Percentiles rank a stretch among this genome's conserved stretches.
These are phyloP conservation scores for Collybiopsis confluens DNA, from an alignment of 768 basidiomycete genomes.

Conservation along the genomic window DNA sequence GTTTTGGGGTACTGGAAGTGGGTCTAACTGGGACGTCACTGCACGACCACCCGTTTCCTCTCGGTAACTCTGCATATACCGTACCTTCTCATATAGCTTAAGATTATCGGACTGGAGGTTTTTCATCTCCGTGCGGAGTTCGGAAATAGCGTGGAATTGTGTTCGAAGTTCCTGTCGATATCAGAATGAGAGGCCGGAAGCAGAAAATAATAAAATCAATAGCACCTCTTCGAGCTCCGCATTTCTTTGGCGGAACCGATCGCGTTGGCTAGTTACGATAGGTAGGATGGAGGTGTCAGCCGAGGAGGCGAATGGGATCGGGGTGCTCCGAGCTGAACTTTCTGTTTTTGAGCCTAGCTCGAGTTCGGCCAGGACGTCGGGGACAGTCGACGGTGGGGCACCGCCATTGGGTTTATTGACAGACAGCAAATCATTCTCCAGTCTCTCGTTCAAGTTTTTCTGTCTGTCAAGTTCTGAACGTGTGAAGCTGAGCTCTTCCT, in stretches of 20 bases:
- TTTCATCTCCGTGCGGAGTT: constrained; percentile 90
- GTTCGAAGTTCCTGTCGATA: constrained; percentile 78
- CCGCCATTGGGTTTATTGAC: constrained; percentile 53
- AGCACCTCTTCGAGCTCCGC: constrained; percentile 91
- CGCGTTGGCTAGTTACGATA: constrained; percentile 95
- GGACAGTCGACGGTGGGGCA: constrained; percentile 23
- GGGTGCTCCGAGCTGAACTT: constrained; percentile 44
- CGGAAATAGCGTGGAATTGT: constrained; percentile 92
- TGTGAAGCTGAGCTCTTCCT: constrained; percentile 54
- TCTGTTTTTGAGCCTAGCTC: constrained; percentile 58
- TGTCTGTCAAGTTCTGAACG: constrained; percentile 74
- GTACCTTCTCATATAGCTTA: constrained; percentile 97
- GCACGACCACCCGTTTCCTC: constrained; percentile 61
- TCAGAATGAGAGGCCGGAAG: background rate
- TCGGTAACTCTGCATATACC: constrained; percentile 96
- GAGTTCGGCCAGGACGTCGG: constrained; percentile 67
- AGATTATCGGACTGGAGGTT: constrained; percentile 92
- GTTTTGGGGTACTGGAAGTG: constrained; percentile 47
- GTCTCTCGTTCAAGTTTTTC: constrained; percentile 75
- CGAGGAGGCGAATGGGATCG: constrained; percentile 67
- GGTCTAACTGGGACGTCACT: constrained; percentile 62
- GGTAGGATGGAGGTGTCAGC: constrained; percentile 96
- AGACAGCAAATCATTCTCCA: constrained; percentile 87
- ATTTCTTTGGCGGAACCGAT: constrained; percentile 96
- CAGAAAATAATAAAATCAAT: background rate